Base-by-base conservation (phyloP, 1,284 basidiomycete species). In the Melanopsichium pennsylvanicum region DNA sequence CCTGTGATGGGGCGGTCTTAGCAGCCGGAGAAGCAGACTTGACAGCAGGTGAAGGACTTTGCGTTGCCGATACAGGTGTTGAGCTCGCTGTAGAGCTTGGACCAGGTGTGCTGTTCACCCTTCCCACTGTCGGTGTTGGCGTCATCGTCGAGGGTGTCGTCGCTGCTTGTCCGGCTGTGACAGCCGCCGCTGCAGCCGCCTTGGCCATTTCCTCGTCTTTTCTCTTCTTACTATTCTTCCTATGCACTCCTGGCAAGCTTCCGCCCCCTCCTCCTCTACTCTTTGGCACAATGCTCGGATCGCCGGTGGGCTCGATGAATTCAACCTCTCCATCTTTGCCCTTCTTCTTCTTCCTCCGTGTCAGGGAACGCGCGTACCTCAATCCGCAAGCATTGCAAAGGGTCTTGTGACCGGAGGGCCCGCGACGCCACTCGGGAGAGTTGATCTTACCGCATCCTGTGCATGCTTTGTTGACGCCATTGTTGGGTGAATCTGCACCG, bases 381-480 rank as follows among this genome's bases (percentile, higher is more conserved):
- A 81, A 60, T 3, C 79, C 79, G 38, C 79, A 81, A 0, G 79
- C 79, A 26, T 81, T 81, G 66, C 78, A 80, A 4, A 79, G 63
- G 26, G 74, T 77, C 56, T 81, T 81, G 57, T 75, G 70, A 5
- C 79, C 79, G 4, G 73, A 63, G 1, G 79, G 79, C 2, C 79
- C 79, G 81, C 95, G 93, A 75, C 93, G 85, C 93, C 93, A 97
- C 81, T 97, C 94, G 0, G 93, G 93, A 72, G 90, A 92, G 46
- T 88, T 88, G 12, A 88, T 66, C 39, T 75, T 81, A 27, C 80
- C 80, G 41, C 81, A 82, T 46, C 78, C 80, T 7, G 74, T 70
- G 71, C 81, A 82, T 12, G 55, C 48, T 40, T 79, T 80, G 49
- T 62, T 63, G 16, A 39, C 46, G 1, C 60, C 55, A 2, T 59